Evolutionary conservation across 2,329 filamentous ascomycete genomes (phyloP), one percentile per base, ranked within the genome.

Genomic region (Lanzia echinophila): DNA sequence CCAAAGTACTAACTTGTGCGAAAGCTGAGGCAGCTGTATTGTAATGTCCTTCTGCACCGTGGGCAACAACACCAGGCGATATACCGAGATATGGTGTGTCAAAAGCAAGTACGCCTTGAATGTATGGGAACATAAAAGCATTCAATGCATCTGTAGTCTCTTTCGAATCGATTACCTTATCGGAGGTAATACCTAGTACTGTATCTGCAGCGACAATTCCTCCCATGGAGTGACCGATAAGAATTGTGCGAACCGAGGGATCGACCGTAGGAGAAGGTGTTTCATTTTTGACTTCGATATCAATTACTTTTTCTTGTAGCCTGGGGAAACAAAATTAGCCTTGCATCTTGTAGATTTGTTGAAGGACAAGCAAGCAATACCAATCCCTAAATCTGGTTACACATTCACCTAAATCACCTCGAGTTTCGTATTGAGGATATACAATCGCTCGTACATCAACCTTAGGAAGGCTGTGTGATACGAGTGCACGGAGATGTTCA

Each of bases 181-280:
- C 66, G 11, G 58, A 60, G 12, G 65, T 65, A 49, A 97, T 79
- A 39, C 84, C 79, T 62, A 96, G 81, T 58, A 92, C 77, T 13
- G 90, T 87, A 68, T 97, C 94, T 33, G 90, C 92, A 11, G 90
- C 92, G 45, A 97, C 90, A 64, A 97, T 96, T 63, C 94, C 94
- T 62, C 88, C 88, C 88, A 87, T 96, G 8, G 87, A 91, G 69
- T 96, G 91, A 22, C 91, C 91, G 54, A 95, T 75, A 15, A 96
- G 79, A 45, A 96, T 79, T 28, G 87, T 86, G 65, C 84, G 85
- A 19, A 96, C 89, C 0, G 86, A 90, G 5, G 90, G 90, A 57
- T 95, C 89, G 59, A 95, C 79, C 0, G 88, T 95, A 0, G 91
- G 91, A 5, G 87, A 91, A 1, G 88, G 81, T 0, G 90, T 92